These are phyloP conservation scores for Vaccinium darrowii DNA, from an alignment of 148 eudicot species.

Conservation along the genomic window DNA sequence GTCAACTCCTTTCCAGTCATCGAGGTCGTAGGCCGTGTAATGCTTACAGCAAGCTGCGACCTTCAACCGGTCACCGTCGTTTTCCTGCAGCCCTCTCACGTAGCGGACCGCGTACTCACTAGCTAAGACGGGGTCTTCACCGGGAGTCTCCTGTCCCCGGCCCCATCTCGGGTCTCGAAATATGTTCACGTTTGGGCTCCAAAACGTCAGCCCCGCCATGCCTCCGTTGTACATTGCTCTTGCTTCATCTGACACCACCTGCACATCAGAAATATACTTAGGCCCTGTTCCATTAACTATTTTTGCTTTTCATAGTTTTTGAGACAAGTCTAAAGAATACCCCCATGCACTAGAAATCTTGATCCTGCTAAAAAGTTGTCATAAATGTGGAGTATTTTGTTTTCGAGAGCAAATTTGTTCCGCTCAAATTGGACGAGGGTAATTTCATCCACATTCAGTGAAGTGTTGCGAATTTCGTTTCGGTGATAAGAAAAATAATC, in stretches of 20 bases:
- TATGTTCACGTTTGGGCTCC: constrained; percentile 97
- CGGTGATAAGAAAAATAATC: too few relatives aligned
- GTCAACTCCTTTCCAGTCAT: constrained; percentile 87
- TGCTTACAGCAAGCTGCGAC: constrained; percentile 97
- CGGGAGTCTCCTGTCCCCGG: constrained; percentile 96
- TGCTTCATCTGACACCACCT: constrained; percentile 91
- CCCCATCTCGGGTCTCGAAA: constrained; percentile 97
- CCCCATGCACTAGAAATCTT: too few relatives aligned
- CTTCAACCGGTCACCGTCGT: constrained; percentile 59
- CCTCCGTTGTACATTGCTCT: constrained; percentile 99
- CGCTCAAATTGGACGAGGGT: too few relatives aligned
- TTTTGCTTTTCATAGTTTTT: too few relatives aligned
- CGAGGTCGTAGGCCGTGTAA: constrained; percentile 90
- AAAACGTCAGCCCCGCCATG: constrained; percentile 73
- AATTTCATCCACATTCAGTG: too few relatives aligned
- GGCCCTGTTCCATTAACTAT: too few relatives aligned
- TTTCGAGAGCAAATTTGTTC: too few relatives aligned
- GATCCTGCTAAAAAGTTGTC: too few relatives aligned
- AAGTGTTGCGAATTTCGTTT: too few relatives aligned
- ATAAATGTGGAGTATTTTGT: too few relatives aligned
- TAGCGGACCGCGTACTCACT: constrained; percentile 70
- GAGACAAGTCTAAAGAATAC: too few relatives aligned
- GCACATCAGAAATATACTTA: not conserved
- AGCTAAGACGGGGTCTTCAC: constrained; percentile 81
- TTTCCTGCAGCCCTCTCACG: constrained; percentile 79